phyloP scores from a whole-genome alignment of 2,329 filamentous ascomycete species.

The Fonsecaea nubica region DNA sequence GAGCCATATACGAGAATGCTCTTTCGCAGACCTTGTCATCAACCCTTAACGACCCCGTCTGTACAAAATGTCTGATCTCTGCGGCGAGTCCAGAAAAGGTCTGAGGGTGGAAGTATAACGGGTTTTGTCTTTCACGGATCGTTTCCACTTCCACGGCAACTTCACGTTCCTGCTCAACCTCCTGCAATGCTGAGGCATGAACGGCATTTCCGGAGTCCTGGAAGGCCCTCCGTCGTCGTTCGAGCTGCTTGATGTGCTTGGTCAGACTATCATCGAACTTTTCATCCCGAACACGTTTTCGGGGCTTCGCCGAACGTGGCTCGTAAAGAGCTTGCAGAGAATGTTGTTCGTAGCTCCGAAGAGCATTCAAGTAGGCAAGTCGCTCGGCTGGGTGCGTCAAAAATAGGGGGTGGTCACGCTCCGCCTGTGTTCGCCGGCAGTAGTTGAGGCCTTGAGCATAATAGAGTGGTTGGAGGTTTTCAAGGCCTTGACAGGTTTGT shows the following conservation, averaged over 20 bases:
- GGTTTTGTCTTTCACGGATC: conserved; percentile 62
- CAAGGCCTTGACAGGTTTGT: conserved; percentile 62
- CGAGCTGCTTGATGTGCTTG: conserved; percentile 33
- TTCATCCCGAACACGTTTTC: conserved; percentile 13
- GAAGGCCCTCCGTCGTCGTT: conserved; percentile 34
- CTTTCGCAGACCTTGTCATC: conserved; percentile 12
- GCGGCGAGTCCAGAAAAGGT: conserved; percentile 55
- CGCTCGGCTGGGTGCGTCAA: conserved; percentile 3
- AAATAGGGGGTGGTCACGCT: conserved; percentile 11
- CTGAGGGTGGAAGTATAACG: conserved; percentile 49
- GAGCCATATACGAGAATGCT: conserved; percentile 14
- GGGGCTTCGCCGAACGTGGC: conserved; percentile 41
- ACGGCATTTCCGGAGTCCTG: conserved; percentile 41
- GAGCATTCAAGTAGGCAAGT: conserved; percentile 39
- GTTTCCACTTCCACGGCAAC: conserved; percentile 68
- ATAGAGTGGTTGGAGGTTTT: conserved; percentile 64
- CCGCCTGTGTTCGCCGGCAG: conserved; percentile 46
- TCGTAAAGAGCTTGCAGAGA: conserved; percentile 61
- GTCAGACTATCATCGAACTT: conserved; percentile 35
- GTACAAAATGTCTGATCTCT: conserved; percentile 51
- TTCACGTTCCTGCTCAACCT: conserved; percentile 72
- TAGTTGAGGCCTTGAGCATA: conserved; percentile 64
- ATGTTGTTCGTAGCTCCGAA: conserved; percentile 64
- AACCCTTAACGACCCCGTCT: conserved; percentile 42
- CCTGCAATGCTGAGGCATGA: conserved; percentile 50